Evolutionary conservation across 495 filamentous ascomycete species (phyloP).

Genomic region (Astrothelium macrocarpum): DNA sequence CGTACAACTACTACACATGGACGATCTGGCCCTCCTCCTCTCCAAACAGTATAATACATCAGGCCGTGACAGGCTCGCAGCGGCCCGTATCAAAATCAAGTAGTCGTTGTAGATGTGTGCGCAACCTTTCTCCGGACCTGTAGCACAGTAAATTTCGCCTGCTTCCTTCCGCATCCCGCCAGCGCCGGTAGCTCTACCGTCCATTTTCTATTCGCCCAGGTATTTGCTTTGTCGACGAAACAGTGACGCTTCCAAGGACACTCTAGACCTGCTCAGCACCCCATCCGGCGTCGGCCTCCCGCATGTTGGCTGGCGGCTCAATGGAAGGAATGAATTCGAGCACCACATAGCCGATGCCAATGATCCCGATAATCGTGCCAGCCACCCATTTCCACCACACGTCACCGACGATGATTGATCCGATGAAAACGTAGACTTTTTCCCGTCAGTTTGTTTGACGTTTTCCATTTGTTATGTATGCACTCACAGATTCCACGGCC

Average conservation of each 20-base stretch:
- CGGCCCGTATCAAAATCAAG: neutral
- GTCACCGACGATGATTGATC: conserved; percentile 66
- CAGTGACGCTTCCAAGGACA: neutral
- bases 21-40: neutral
- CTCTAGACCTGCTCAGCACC: conserved; percentile 79
- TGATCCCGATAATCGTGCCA: conserved; percentile 29
- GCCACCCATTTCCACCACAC: conserved; percentile 30
- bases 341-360: conserved; percentile 41
- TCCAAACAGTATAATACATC: neutral
- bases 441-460: conserved; percentile 15
- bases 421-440: conserved; percentile 92
- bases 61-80: neutral
- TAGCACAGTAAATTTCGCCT: neutral
- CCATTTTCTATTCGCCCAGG: neutral
- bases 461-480: neutral
- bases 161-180: neutral
- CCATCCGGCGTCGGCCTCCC: conserved; percentile 81
- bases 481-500: conserved; percentile 88
- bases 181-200: neutral
- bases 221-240: neutral
- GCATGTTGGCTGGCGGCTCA: conserved; percentile 97
- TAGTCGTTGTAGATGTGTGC: neutral
- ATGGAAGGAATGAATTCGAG: conserved; percentile 94
- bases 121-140: neutral
- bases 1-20: neutral